A percentile compares a stretch with the other conserved stretches of the same genome.
phyloP scores from a whole-genome alignment of 805 yeast species.

The Kodamaea sagamina region DNA sequence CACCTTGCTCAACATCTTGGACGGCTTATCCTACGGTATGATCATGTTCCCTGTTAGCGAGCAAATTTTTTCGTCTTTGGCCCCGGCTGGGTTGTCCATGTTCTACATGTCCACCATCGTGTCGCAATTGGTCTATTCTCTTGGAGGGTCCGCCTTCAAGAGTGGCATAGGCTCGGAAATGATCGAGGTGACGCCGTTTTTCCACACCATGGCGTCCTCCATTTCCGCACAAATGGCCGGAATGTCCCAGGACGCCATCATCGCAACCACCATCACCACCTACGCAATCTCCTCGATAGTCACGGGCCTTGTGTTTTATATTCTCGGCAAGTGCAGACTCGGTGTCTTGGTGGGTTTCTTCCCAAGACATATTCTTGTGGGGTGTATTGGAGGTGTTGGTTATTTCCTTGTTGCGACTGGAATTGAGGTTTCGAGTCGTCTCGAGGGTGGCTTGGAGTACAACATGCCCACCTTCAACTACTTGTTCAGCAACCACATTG shows the following conservation, averaged over 20 bases:
- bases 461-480: constrained; percentile 54
- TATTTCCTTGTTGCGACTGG: constrained; percentile 90
- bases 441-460: constrained; percentile 73
- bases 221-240: constrained; percentile 56
- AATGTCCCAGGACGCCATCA: constrained; percentile 50
- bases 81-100: constrained; percentile 90
- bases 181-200: constrained; percentile 99
- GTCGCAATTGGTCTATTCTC: constrained; percentile 82
- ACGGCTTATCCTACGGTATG: constrained; percentile 96
- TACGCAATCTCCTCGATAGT: constrained; percentile 81
- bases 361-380: constrained; percentile 93
- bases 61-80: constrained; percentile 71
- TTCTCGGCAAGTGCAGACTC: constrained; percentile 73
- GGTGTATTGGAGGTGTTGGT: constrained; percentile 98
- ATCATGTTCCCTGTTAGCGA: constrained; percentile 92
- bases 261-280: constrained; percentile 85
- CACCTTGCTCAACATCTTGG: constrained; percentile 78
- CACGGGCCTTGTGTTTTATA: constrained; percentile 80
- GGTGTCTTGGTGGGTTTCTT: constrained; percentile 92
- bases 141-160: constrained; percentile 88
- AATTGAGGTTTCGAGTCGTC: constrained; percentile 82
- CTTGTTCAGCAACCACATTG: constrained; percentile 43
- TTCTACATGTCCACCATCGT: constrained; percentile 90
- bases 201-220: constrained; percentile 88
- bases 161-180: constrained; percentile 96